Base-by-base conservation (phyloP, 2,329 filamentous ascomycete genomes). In the Alternaria arbusti region DNA sequence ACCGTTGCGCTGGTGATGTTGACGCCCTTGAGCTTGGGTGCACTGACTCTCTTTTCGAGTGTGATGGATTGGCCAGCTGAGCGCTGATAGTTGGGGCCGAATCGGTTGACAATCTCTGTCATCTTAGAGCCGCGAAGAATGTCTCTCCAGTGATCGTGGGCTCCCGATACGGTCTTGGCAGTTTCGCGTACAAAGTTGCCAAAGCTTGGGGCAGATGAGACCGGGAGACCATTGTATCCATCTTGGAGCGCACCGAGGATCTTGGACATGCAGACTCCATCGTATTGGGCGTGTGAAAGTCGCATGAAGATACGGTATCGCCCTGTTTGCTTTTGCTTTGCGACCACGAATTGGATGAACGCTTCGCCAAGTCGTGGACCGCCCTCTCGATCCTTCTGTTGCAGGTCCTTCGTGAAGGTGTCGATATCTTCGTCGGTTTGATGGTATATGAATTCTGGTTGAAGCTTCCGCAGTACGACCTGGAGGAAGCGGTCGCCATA, bases 1-100 rank as follows among this genome's bases (percentile, higher is more conserved):
- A 84, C 57, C 1, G 82, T 84, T 8, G 83, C 82, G 10, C 72
- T 72, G 9, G 80, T 82, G 54, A 81, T 78, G 66, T 78, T 76
- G 63, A 74, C 54, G 20, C 71, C 65, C 5, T 71, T 70, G 20
- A 76, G 50, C 13, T 61, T 65, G 6, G 69, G 69, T 6, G 71
- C 66, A 3, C 65, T 71, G 10, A 76, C 64, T 32, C 55, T 72
- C 30, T 71, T 67, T 36, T 72, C 75, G 12, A 78, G 69, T 1
- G 70, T 75, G 20, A 77, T 65, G 2, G 74, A 75, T n/a, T 55
- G 59, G 12, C 75, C 74, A 12, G 71, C 74, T 20, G 75, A 72
- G 23, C 74, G 70, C 44, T 76, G 67, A 23, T 78, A 77, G 51
- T 76, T 78, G 1, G 75, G 74, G 36, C 75, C 75, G 43, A 77